These are phyloP conservation scores for Linum usitatissimum DNA, from an alignment of 345 rosid species.

Conservation along the genomic window DNA sequence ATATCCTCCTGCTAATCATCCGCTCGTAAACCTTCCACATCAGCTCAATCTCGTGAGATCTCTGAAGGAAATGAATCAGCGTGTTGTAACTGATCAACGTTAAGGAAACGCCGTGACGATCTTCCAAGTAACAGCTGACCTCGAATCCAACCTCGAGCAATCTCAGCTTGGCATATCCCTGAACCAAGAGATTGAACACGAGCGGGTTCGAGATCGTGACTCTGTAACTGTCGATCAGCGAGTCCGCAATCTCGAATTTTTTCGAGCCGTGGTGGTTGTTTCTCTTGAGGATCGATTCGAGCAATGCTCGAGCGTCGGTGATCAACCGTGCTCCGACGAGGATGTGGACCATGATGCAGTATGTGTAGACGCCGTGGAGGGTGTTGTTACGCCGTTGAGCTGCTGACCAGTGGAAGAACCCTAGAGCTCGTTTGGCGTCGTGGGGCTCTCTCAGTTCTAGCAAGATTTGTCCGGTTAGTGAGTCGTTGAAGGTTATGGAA, in stretches of 20 bases:
- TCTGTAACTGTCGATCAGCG: conserved; percentile 38
- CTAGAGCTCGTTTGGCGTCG: conserved; percentile 53
- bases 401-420: conserved; percentile 76
- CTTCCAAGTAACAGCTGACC: conserved; percentile 34
- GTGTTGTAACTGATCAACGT: conserved; percentile 46
- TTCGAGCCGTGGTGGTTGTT: conserved; percentile 12
- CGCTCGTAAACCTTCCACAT: conserved; percentile 66
- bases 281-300: conserved; percentile 42
- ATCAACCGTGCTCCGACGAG: conserved; percentile 42
- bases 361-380: conserved; percentile 38
- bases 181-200: conserved; percentile 60
- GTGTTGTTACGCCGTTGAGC: conserved; percentile 26
- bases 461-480: conserved; percentile 34
- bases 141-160: conserved; percentile 46
- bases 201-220: conserved; percentile 30
- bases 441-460: conserved; percentile 51
- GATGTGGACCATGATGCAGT: conserved; percentile 46
- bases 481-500: conserved; percentile 26
- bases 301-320: conserved; percentile 51
- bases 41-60: conserved; percentile 35
- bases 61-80: conserved; percentile 44
- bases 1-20: conserved; percentile 36
- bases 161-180: conserved; percentile 55
- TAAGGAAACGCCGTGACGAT: conserved; percentile 33
- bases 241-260: conserved; percentile 31